Conservation (phyloP, 495 filamentous ascomycete species). For the Daldinia loculata region DNA sequence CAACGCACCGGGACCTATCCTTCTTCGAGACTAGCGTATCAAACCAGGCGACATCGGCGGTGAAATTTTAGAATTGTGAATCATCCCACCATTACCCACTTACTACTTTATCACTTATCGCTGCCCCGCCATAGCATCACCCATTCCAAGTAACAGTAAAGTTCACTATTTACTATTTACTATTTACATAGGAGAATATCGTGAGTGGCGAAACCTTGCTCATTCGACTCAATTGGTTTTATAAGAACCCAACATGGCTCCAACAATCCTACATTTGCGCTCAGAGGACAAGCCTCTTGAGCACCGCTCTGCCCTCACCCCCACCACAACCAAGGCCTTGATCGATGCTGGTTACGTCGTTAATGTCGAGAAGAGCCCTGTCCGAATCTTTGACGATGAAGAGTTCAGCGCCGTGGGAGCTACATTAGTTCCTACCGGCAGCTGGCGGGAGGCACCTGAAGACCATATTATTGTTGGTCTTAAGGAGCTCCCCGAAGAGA, state of each 20-base stretch:
- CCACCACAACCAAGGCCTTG: constrained; percentile 76
- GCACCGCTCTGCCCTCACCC: constrained; percentile 63
- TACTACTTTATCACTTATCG: constrained; percentile 23
- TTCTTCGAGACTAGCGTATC: constrained; percentile 16
- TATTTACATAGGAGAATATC: background rate
- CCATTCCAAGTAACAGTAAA: background rate
- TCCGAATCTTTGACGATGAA: constrained; percentile 84
- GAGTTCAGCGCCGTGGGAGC: constrained; percentile 72
- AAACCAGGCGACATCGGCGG: constrained; percentile 32
- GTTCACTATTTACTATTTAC: background rate
- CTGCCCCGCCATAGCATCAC: constrained; percentile 25
- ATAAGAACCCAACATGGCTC: constrained; percentile 26
- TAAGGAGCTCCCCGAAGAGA: constrained; percentile 92
- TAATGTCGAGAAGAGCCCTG: constrained; percentile 79
- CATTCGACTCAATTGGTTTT: constrained; percentile 19
- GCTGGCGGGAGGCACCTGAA: constrained; percentile 77
- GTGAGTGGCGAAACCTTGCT: background rate
- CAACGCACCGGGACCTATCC: constrained; percentile 27
- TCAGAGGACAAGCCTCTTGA: constrained; percentile 65
- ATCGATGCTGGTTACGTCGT: constrained; percentile 85
- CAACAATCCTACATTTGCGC: constrained; percentile 56
- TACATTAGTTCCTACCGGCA: constrained; percentile 80
- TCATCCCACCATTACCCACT: constrained; percentile 18
- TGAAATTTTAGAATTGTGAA: constrained; percentile 35
- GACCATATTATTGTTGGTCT: constrained; percentile 89